phyloP scores from a whole-genome alignment of 108 stramenopile genomes.

The Nitzschia putrida region DNA sequence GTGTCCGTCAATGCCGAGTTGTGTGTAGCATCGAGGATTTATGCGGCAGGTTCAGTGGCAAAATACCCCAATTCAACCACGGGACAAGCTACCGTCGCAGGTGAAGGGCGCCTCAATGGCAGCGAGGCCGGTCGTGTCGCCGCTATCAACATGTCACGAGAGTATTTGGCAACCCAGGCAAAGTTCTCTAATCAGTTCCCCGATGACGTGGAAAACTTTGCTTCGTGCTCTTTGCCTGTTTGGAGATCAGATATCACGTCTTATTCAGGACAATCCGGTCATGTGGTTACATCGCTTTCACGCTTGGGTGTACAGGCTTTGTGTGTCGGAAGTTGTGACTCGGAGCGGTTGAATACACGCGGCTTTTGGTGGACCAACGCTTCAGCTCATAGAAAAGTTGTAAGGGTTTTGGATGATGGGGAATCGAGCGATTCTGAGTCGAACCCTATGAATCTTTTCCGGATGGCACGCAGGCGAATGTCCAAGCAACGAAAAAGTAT shows the following conservation, averaged over 20 bases:
- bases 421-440: constrained; percentile 7
- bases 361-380: constrained; percentile 89
- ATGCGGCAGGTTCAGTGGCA: constrained; percentile 81
- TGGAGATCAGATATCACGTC: constrained; percentile 78
- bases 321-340: constrained; percentile 79
- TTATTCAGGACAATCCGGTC: constrained; percentile 24
- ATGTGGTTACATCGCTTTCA: constrained; percentile 40
- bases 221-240: constrained; percentile 60
- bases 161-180: constrained; percentile 12
- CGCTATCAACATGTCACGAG: constrained; percentile 72
- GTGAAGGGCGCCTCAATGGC: constrained; percentile 62
- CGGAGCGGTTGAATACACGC: constrained; percentile 71
- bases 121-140: constrained; percentile 68
- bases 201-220: constrained; percentile 31
- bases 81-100: constrained; percentile 73
- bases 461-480: constrained; percentile 6
- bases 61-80: constrained; percentile 70
- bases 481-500: neutral
- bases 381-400: constrained; percentile 50
- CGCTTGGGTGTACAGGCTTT: constrained; percentile 73
- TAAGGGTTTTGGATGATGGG: constrained; percentile 27
- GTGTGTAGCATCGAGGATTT: constrained; percentile 65
- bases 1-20: constrained; percentile 71
- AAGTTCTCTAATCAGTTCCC: constrained; percentile 13
- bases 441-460: neutral